Percentiles rank a stretch among this genome's conserved stretches.
These are phyloP conservation scores for Salvia splendens DNA, from an alignment of 257 asterid genomes.

Conservation along the genomic window DNA sequence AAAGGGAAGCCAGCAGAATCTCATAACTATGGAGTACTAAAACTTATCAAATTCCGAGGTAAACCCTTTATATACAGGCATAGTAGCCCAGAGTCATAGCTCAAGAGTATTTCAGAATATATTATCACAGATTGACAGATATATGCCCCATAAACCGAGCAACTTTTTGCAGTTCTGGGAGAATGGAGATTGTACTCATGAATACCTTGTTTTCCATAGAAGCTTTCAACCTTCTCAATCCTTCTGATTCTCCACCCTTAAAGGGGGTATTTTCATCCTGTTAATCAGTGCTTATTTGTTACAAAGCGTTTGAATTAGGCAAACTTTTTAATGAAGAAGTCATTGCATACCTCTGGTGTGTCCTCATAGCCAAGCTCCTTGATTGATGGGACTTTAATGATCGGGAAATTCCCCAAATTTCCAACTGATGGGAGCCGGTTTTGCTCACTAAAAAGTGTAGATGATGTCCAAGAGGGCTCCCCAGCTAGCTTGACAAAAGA, in stretches of 20 bases:
- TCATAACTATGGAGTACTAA: neutral
- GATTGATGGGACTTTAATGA: constrained; percentile 71
- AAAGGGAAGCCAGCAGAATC: constrained; percentile 15
- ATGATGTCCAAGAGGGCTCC: constrained; percentile 74
- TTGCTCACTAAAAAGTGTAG: constrained; percentile 52
- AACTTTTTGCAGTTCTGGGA: constrained; percentile 17
- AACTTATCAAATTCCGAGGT: neutral
- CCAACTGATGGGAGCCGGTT: constrained; percentile 73
- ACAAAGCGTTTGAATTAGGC: constrained; percentile 19
- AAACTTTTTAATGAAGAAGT: neutral
- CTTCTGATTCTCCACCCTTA: constrained; percentile 96
- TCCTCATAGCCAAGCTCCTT: constrained; percentile 80
- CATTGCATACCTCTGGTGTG: constrained; percentile 50
- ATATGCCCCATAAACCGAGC: neutral
- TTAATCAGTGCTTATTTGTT: constrained; percentile 18
- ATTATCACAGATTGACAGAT: neutral
- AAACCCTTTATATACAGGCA: neutral
- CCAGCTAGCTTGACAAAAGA: constrained; percentile 89
- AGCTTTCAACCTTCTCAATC: constrained; percentile 71
- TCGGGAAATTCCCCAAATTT: constrained; percentile 45
- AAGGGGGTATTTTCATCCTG: constrained; percentile 79
- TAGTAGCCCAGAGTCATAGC: neutral
- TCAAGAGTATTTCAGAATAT: neutral
- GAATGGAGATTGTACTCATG: neutral
- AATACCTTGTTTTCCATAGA: constrained; percentile 71